Base-by-base conservation (phyloP, 441 rosid genomes). In the Mallotus japonicus region DNA sequence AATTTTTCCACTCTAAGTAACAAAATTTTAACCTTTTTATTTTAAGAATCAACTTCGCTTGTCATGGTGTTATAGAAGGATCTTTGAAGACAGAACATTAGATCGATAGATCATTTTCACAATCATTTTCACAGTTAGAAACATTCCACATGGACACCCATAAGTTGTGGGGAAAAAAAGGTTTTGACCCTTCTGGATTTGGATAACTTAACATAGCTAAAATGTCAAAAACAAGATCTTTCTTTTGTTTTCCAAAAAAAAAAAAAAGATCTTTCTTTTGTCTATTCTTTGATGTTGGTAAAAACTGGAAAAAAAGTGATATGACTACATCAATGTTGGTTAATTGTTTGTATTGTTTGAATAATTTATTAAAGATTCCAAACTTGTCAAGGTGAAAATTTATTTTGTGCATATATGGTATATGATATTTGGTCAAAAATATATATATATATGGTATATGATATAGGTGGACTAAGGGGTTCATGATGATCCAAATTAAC, bases 91-190 rank as follows among this genome's bases (percentile, higher is more conserved):
- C 9, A 44, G 49, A 8, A 7, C 49, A 10, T 44, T 50, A 12
- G 55, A n/a, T n/a, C n/a, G n/a, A 49, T 49, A 49, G 51, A 49
- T 49, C 0, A 49, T 37, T 37, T 37, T 37, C 2, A 49, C 15
- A 9, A 49, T 28, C 32, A 28, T 28, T 28, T 49, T 49, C 12
- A 49, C 53, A 49, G 53, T 50, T 50, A 50, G 17, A 50, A 46
- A 64, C 68, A 64, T 64, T 64, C 42, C 15, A 64, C 54, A 64
- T 64, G 68, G 28, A 64, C 6, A 64, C 51, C 55, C 53, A 64
- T n/a, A n/a, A 46, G 16, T 64, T 22, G 17, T 0, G 12, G 37
- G 40, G 5, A 37, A 37, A 28, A 28, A 37, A 37, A 8, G 7
- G 12, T 64, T 64, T 40, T 37, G 44, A 64, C 55, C 49, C 11